phyloP scores from a whole-genome alignment of 768 basidiomycete species.

The Gymnopilus dilepis region DNA sequence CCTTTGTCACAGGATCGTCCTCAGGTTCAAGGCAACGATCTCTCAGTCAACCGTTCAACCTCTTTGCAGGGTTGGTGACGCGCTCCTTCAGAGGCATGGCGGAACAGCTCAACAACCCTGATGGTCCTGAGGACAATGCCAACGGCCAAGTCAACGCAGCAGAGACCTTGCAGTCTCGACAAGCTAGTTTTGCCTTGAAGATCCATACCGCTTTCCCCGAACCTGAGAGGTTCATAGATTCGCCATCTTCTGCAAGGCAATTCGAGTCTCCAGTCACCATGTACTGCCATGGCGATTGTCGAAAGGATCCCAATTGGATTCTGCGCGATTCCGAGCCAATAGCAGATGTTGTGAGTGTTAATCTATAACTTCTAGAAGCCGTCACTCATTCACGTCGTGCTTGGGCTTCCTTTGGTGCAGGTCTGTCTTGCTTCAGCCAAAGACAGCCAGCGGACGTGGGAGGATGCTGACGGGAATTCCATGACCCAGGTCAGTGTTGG shows the following conservation, averaged over 20 bases:
- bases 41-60: background rate
- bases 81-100: background rate
- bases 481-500: constrained; percentile 44
- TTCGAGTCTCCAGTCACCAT: constrained; percentile 9
- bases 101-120: background rate
- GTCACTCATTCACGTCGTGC: background rate
- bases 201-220: background rate
- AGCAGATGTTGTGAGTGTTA: constrained; percentile 11
- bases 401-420: constrained; percentile 18
- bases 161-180: background rate
- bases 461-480: constrained; percentile 36
- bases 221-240: background rate
- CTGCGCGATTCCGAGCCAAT: background rate
- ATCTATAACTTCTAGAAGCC: background rate
- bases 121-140: background rate
- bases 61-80: background rate
- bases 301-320: background rate
- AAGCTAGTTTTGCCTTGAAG: background rate
- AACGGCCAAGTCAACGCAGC: background rate
- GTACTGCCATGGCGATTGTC: constrained; percentile 19
- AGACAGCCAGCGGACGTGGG: constrained; percentile 43
- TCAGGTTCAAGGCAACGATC: background rate
- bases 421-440: constrained; percentile 42
- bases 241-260: constrained; percentile 1
- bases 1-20: background rate